Percentiles rank a stretch among this genome's conserved stretches.
These are phyloP conservation scores for Lactifluus echinatus DNA, from an alignment of 768 basidiomycete genomes.

Conservation along the genomic window DNA sequence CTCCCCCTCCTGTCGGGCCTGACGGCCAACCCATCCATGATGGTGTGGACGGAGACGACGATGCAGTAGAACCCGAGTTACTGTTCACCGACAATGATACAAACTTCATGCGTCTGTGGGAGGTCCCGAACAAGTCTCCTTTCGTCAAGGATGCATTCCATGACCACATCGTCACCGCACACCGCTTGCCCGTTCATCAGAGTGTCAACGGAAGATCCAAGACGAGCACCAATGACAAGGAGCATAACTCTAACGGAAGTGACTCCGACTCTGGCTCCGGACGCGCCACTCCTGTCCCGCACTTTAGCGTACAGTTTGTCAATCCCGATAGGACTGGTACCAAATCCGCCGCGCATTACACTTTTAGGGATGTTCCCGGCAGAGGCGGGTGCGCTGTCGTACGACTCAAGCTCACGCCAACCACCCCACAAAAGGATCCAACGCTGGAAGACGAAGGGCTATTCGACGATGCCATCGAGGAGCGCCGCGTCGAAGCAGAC, in stretches of 20 bases:
- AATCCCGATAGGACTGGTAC: constrained; percentile 86
- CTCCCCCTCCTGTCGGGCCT: constrained; percentile 81
- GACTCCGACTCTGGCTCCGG: constrained; percentile 28
- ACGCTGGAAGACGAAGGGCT: constrained; percentile 77
- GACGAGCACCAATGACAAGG: constrained; percentile 9
- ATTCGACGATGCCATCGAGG: constrained; percentile 87
- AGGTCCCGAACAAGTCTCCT: constrained; percentile 70
- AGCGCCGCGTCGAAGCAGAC: constrained; percentile 86
- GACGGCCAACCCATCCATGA: constrained; percentile 41
- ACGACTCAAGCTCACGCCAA: constrained; percentile 83
- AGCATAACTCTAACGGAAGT: constrained; percentile 10
- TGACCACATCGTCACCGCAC: constrained; percentile 86
- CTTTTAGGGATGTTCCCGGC: constrained; percentile 78
- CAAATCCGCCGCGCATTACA: constrained; percentile 89
- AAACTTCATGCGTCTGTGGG: constrained; percentile 87
- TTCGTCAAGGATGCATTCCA: constrained; percentile 98
- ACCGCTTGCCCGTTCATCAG: constrained; percentile 48
- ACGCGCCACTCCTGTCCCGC: constrained; percentile 43
- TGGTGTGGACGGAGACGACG: constrained; percentile 52
- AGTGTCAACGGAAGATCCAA: constrained; percentile 15
- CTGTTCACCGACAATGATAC: constrained; percentile 98
- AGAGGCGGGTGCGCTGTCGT: constrained; percentile 93
- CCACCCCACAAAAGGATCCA: constrained; percentile 63
- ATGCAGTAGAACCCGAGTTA: constrained; percentile 71
- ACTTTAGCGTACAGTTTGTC: constrained; percentile 47